Conservation (phyloP, 2,329 filamentous ascomycete species). For the Verticillium albo-atrum region DNA sequence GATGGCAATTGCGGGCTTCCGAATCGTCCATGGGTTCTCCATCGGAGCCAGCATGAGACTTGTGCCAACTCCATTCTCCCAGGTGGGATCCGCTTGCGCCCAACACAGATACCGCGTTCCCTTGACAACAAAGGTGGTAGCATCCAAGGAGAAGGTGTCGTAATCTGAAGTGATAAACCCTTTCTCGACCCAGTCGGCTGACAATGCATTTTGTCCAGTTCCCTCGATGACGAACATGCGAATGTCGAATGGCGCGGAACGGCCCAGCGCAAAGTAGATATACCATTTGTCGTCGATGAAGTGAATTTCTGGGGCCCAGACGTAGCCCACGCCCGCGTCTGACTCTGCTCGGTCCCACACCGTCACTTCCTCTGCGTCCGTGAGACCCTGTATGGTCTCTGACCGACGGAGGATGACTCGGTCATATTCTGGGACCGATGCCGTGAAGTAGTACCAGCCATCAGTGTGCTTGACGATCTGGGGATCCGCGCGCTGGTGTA, state of each 20-base stretch:
- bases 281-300: conserved; percentile 46
- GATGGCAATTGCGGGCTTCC: conserved; percentile 9
- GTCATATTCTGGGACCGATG: conserved; percentile 13
- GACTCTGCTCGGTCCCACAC: conserved; percentile 32
- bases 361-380: conserved; percentile 13
- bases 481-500: conserved; percentile 21
- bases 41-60: conserved; percentile 19
- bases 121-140: conserved; percentile 19
- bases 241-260: conserved; percentile 10
- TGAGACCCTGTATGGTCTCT: conserved; percentile 9
- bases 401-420: conserved; percentile 8
- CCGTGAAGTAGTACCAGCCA: conserved; percentile 15
- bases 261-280: conserved; percentile 39
- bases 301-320: conserved; percentile 55
- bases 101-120: conserved; percentile 22
- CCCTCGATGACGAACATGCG: conserved; percentile 22
- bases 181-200: conserved; percentile 21
- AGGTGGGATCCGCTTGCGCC: conserved; percentile 22
- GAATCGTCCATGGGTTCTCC: conserved; percentile 22
- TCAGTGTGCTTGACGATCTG: conserved; percentile 22
- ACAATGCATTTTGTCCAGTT: conserved; percentile 19
- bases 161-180: conserved; percentile 20
- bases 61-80: conserved; percentile 14
- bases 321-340: conserved; percentile 34
- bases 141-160: conserved; percentile 25